A percentile compares a stretch with the other conserved stretches of the same genome.
Evolutionary conservation across 805 yeast species (phyloP).

Genomic region (Metschnikowia colocasiae): DNA sequence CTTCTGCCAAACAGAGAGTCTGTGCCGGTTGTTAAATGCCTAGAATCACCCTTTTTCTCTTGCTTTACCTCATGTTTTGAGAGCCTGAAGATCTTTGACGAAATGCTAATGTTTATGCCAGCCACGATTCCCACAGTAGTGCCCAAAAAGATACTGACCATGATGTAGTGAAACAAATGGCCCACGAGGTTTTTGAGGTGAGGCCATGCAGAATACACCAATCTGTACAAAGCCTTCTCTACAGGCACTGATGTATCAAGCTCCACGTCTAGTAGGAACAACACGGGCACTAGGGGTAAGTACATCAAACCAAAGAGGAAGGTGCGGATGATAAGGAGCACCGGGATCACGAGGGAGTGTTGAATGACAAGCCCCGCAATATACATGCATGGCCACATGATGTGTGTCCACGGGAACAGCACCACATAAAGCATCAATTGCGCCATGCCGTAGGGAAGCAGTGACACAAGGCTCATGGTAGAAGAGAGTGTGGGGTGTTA

Average conservation of each 20-base stretch:
- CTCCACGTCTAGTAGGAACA: constrained; percentile 8
- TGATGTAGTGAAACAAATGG: constrained; percentile 15
- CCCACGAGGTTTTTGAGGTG: constrained; percentile 12
- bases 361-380: constrained; percentile 9
- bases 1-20: not conserved
- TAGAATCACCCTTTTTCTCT: not conserved
- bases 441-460: not conserved
- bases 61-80: not conserved
- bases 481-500: constrained; percentile 3
- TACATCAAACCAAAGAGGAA: constrained; percentile 17
- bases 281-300: constrained; percentile 17
- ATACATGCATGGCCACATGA: constrained; percentile 9
- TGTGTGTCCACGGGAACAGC: constrained; percentile 14
- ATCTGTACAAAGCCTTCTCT: constrained; percentile 14
- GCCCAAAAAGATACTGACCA: constrained; percentile 18
- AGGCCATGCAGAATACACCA: constrained; percentile 10
- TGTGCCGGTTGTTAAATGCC: not conserved
- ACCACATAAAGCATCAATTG: not conserved
- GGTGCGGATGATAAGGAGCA: constrained; percentile 15
- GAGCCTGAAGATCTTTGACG: constrained; percentile 5
- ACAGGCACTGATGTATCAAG: constrained; percentile 16
- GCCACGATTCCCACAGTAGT: constrained; percentile 15
- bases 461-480: not conserved
- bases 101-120: constrained; percentile 16
- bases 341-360: constrained; percentile 15